Percentiles rank a stretch among this genome's conserved stretches.
phyloP scores from a whole-genome alignment of 805 yeast species.

The Tetrapisispora pingtungensis region DNA sequence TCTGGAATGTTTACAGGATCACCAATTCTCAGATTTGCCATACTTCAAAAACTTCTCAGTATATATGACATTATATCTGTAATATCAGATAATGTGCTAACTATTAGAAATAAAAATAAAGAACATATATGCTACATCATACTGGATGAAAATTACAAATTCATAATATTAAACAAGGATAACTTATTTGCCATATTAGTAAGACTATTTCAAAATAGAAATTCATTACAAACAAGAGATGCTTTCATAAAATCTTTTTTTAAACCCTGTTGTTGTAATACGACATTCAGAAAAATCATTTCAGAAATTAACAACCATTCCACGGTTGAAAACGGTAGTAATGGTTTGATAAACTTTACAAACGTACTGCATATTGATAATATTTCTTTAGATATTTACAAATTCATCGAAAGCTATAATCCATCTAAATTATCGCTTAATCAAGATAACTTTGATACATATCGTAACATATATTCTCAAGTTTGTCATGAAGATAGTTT shows the following conservation, averaged over 20 bases:
- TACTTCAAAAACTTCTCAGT: conserved; percentile 16
- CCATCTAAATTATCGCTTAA: too few relatives aligned
- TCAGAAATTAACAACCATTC: too few relatives aligned
- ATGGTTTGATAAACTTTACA: too few relatives aligned
- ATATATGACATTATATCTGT: conserved; percentile 10
- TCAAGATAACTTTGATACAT: too few relatives aligned
- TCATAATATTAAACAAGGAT: background rate
- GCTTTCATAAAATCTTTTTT: background rate
- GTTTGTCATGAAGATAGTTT: background rate
- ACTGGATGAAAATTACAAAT: background rate
- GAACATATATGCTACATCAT: background rate
- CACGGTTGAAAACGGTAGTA: too few relatives aligned
- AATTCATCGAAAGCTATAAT: too few relatives aligned
- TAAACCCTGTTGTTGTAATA: background rate
- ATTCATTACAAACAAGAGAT: background rate
- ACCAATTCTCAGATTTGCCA: conserved; percentile 14
- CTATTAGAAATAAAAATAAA: conserved; percentile 9
- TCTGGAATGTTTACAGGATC: conserved; percentile 19
- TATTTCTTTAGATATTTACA: too few relatives aligned
- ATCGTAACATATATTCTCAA: background rate
- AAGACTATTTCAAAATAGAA: background rate
- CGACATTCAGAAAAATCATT: background rate
- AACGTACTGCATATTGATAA: too few relatives aligned
- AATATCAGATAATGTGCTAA: conserved; percentile 12
- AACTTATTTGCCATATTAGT: background rate